A percentile compares a stretch with the other conserved stretches of the same genome.
These are phyloP conservation scores for Ramularia endophylla DNA, from an alignment of 2,329 filamentous ascomycete genomes.

Conservation along the genomic window DNA sequence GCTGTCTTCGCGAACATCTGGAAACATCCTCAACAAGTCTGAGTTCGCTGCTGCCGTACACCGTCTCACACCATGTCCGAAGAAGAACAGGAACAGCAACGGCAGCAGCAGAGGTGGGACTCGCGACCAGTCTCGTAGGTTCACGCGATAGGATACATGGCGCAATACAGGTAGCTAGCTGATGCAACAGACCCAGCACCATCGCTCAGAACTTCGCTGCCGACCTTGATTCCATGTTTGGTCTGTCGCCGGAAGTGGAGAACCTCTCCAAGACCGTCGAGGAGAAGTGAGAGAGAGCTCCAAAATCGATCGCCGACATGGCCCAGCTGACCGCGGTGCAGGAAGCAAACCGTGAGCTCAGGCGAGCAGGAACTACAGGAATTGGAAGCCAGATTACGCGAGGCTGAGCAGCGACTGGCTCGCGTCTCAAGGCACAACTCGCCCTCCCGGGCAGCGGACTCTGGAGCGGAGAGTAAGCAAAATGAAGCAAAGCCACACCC, in stretches of 20 bases:
- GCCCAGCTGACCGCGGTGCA: constrained; percentile 34
- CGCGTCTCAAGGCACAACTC: constrained; percentile 27
- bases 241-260: constrained; percentile 67
- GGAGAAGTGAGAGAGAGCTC: constrained; percentile 60
- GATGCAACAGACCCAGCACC: constrained; percentile 51
- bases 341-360: constrained; percentile 70
- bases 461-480: constrained; percentile 13
- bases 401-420: constrained; percentile 71
- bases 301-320: neutral
- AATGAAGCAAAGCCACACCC: constrained; percentile 14
- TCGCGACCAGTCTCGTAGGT: constrained; percentile 25
- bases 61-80: constrained; percentile 9
- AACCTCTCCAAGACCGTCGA: constrained; percentile 69
- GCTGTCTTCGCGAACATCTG: no score
- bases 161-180: neutral
- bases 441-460: constrained; percentile 17
- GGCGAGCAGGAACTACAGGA: constrained; percentile 77
- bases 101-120: constrained; percentile 4
- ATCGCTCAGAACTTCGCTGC: constrained; percentile 82
- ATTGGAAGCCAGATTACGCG: constrained; percentile 75
- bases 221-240: constrained; percentile 83
- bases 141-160: no score
- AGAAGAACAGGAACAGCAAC: constrained; percentile 5
- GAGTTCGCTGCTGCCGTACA: neutral
- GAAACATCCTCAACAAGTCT: no score